Evolutionary conservation across 768 basidiomycete species (phyloP).

Genomic region (Boletus huronensis): DNA sequence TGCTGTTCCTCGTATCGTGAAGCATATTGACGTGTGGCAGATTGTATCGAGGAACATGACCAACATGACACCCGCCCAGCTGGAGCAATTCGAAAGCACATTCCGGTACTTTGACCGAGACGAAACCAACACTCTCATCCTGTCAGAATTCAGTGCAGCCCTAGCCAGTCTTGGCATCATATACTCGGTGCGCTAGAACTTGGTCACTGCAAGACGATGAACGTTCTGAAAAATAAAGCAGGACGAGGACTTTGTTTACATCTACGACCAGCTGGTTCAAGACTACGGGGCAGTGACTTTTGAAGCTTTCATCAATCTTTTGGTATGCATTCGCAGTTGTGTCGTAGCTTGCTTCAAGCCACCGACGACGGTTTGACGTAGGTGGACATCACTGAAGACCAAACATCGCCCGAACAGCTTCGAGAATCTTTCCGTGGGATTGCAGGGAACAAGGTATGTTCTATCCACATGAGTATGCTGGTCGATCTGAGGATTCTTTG

Average conservation of each 20-base stretch:
- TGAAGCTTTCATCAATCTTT: slow-evolving; percentile 90
- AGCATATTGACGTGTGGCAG: slow-evolving; percentile 38
- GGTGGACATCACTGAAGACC: slow-evolving; percentile 96
- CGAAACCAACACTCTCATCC: slow-evolving; percentile 80
- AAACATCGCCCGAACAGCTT: slow-evolving; percentile 88
- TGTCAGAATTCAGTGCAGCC: slow-evolving; percentile 89
- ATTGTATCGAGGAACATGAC: slow-evolving; percentile 92
- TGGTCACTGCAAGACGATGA: background rate
- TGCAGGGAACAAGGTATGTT: slow-evolving; percentile 78
- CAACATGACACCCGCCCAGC: slow-evolving; percentile 90
- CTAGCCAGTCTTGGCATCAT: slow-evolving; percentile 92
- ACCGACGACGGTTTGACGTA: slow-evolving; percentile 29
- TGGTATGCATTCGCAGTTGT: slow-evolving; percentile 49
- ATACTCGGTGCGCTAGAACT: slow-evolving; percentile 58
- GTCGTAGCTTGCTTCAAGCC: background rate
- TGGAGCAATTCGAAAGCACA: slow-evolving; percentile 95
- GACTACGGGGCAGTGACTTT: slow-evolving; percentile 89
- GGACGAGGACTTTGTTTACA: slow-evolving; percentile 85
- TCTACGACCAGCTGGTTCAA: slow-evolving; percentile 73
- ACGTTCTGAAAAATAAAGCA: slow-evolving; percentile 23
- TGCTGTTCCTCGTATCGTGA: background rate
- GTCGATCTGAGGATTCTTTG: slow-evolving; percentile 7
- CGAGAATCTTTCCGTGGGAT: slow-evolving; percentile 92
- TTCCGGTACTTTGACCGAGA: slow-evolving; percentile 98
- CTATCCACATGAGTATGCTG: background rate